phyloP scores from a whole-genome alignment of 2,329 filamentous ascomycete genomes.

The Calonectria montana region DNA sequence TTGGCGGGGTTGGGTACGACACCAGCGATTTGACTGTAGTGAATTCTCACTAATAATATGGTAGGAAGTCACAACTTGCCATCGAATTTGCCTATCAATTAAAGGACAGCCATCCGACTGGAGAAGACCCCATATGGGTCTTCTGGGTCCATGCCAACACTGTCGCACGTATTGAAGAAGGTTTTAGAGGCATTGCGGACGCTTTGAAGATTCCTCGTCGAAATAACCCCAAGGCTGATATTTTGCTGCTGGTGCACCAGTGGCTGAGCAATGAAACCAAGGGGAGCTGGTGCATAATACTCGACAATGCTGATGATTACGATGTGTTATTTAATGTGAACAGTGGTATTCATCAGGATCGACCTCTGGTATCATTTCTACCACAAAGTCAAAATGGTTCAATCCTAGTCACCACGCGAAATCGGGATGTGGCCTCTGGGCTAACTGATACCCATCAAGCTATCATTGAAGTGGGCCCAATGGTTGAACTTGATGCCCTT shows the following conservation, averaged over 20 bases:
- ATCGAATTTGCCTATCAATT: slow-evolving; percentile 50
- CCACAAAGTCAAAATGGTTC: slow-evolving; percentile 1
- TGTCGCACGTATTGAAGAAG: background rate
- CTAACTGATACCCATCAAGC: background rate
- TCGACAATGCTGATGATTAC: background rate
- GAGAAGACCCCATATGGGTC: slow-evolving; percentile 41
- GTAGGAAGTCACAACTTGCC: slow-evolving; percentile 38
- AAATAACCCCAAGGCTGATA: background rate
- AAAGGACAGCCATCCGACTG: slow-evolving; percentile 27
- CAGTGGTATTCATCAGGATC: background rate
- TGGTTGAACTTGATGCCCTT: background rate
- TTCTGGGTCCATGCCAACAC: slow-evolving; percentile 46
- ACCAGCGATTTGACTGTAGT: no score
- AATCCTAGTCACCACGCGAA: background rate
- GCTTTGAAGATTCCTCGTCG: background rate
- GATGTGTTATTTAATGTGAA: background rate
- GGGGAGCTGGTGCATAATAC: background rate
- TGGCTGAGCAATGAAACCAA: background rate
- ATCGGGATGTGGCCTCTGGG: background rate
- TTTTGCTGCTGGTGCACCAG: background rate
- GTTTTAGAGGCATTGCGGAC: slow-evolving; percentile 1
- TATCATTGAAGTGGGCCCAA: background rate
- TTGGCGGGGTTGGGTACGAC: slow-evolving; percentile 44
- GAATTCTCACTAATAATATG: background rate
- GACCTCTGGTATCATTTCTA: background rate